Evolutionary conservation across 352 stramenopile genomes (phyloP).

Genomic region (Globisporangium orthogonon): DNA sequence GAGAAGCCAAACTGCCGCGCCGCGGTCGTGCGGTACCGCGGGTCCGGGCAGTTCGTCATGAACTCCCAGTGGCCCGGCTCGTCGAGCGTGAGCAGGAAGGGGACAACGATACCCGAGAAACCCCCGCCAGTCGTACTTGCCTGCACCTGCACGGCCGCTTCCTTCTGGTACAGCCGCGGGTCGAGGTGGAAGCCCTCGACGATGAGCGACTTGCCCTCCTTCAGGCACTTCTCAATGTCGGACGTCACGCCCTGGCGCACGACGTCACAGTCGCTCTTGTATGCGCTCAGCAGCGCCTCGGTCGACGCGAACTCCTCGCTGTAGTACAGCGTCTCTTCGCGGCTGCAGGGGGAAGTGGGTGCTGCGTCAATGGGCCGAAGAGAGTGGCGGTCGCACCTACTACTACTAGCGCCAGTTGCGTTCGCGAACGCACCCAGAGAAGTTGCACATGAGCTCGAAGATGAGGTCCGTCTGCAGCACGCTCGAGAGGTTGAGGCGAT

Average conservation of each 20-base stretch:
- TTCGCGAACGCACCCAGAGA: constrained; percentile 49
- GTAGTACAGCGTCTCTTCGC: constrained; percentile 64
- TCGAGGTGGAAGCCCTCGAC: constrained; percentile 86
- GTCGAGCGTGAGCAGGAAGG: constrained; percentile 70
- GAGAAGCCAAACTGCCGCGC: constrained; percentile 39
- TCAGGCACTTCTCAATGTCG: constrained; percentile 86
- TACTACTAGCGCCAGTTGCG: neutral
- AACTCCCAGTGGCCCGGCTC: constrained; percentile 66
- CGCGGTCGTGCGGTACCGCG: constrained; percentile 60
- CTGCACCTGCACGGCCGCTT: constrained; percentile 31
- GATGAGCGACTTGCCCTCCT: constrained; percentile 87
- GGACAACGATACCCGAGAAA: constrained; percentile 72
- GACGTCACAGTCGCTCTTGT: constrained; percentile 72
- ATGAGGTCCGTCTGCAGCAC: constrained; percentile 85
- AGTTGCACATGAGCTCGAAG: constrained; percentile 89
- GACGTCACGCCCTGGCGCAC: constrained; percentile 78
- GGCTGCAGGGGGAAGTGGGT: constrained; percentile 6
- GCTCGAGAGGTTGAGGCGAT: constrained; percentile 83
- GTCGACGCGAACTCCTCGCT: constrained; percentile 53
- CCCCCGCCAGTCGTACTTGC: constrained; percentile 10
- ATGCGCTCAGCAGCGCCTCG: constrained; percentile 54
- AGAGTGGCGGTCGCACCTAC: no score
- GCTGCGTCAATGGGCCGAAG: no score
- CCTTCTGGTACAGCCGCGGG: constrained; percentile 77
- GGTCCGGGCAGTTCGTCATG: constrained; percentile 79